phyloP scores from a whole-genome alignment of 331 rosid species.

The Malus hybrid region DNA sequence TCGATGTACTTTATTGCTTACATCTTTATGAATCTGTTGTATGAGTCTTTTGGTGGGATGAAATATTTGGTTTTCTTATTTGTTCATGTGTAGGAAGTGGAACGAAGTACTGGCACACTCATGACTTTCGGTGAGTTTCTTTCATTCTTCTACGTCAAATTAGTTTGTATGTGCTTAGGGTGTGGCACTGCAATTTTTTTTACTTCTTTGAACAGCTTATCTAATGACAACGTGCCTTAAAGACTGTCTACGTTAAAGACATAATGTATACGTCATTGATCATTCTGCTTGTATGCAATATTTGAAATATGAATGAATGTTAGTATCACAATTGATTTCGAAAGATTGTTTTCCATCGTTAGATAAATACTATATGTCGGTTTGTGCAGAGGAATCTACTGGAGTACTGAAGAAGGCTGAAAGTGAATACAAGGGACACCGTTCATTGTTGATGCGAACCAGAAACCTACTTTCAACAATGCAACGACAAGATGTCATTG shows the following conservation, averaged over 20 bases:
- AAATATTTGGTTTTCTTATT: background rate
- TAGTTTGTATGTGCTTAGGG: background rate
- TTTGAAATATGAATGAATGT: too few species aligned
- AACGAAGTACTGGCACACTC: constrained; percentile 68
- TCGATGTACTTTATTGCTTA: background rate
- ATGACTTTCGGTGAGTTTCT: constrained; percentile 60
- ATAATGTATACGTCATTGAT: background rate
- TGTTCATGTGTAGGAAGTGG: constrained; percentile 59
- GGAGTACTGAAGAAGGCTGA: constrained; percentile 77
- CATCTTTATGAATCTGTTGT: background rate
- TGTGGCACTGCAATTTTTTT: background rate
- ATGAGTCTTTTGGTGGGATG: background rate
- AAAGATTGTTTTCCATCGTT: background rate
- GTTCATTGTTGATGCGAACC: constrained; percentile 69
- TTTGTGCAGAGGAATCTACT: constrained; percentile 63
- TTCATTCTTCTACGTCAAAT: constrained; percentile 1
- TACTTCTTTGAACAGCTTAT: background rate
- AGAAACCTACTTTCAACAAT: constrained; percentile 79
- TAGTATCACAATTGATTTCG: background rate
- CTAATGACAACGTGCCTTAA: background rate
- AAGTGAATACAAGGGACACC: constrained; percentile 87
- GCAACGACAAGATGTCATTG: constrained; percentile 92
- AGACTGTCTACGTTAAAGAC: background rate
- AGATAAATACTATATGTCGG: background rate
- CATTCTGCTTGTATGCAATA: background rate